These are phyloP conservation scores for Leishmania major DNA, from an alignment of 208 protist genomes.

Conservation along the genomic window DNA sequence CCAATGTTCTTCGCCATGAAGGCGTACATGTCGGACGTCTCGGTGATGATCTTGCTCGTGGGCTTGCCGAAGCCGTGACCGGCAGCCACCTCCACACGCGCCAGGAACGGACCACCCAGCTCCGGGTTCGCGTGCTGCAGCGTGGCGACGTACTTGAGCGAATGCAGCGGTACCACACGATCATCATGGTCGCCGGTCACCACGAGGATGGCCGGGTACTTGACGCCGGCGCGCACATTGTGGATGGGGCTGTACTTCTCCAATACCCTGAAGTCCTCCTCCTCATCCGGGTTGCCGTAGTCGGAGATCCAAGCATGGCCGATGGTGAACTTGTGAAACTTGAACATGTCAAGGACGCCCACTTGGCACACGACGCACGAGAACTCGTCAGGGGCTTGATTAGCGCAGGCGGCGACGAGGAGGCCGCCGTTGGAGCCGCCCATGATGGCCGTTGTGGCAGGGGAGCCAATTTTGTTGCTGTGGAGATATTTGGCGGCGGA, in stretches of 20 bases:
- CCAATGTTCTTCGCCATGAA: slow-evolving; percentile 92
- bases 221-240: slow-evolving; percentile 75
- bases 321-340: slow-evolving; percentile 97
- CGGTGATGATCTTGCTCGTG: slow-evolving; percentile 84
- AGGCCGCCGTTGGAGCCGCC: slow-evolving; percentile 96
- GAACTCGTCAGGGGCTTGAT: slow-evolving; percentile 90
- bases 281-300: slow-evolving; percentile 92
- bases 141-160: slow-evolving; percentile 94
- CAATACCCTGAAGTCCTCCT: slow-evolving; percentile 92
- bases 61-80: slow-evolving; percentile 95
- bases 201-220: slow-evolving; percentile 93
- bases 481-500: slow-evolving; percentile 79
- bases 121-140: slow-evolving; percentile 90
- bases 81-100: slow-evolving; percentile 81
- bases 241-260: slow-evolving; percentile 95
- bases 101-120: slow-evolving; percentile 78
- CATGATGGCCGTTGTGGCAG: slow-evolving; percentile 88
- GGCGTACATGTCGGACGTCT: slow-evolving; percentile 90
- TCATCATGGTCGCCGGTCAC: slow-evolving; percentile 96
- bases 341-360: slow-evolving; percentile 95
- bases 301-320: slow-evolving; percentile 94
- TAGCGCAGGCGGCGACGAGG: slow-evolving; percentile 88
- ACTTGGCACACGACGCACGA: slow-evolving; percentile 88
- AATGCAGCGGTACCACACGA: slow-evolving; percentile 95
- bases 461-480: slow-evolving; percentile 70